Conservation (phyloP, 2,329 filamentous ascomycete genomes). For the Ambrosiella xylebori region DNA sequence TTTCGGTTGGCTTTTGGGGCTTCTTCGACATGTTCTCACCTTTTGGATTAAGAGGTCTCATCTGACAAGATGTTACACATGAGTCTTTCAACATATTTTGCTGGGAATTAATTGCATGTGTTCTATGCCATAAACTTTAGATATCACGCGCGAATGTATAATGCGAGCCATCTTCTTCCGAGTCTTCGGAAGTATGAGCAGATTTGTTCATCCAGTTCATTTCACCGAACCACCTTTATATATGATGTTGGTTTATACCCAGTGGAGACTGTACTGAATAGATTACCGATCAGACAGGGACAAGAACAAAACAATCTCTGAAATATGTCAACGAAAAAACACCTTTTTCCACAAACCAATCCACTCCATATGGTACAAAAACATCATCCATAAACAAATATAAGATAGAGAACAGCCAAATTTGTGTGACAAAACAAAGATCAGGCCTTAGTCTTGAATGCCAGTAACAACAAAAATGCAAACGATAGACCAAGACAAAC, state of each 20-base stretch:
- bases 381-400: background rate
- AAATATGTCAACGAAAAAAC: background rate
- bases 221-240: background rate
- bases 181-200: background rate
- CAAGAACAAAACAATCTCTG: background rate
- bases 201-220: background rate
- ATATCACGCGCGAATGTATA: background rate
- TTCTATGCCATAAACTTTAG: background rate
- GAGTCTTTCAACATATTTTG: background rate
- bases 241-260: background rate
- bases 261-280: background rate
- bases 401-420: slow-evolving; percentile 1
- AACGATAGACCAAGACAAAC: slow-evolving; percentile 3
- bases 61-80: background rate
- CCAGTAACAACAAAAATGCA: slow-evolving; percentile 4
- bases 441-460: slow-evolving; percentile 5
- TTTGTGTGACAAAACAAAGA: background rate
- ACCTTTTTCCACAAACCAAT: background rate
- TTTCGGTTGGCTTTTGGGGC: slow-evolving; percentile 1
- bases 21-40: background rate
- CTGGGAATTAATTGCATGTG: background rate
- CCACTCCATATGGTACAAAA: background rate
- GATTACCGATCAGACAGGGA: no score
- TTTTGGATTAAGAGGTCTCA: background rate
- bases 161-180: background rate